Percentiles rank a stretch among this genome's conserved stretches.
These are phyloP conservation scores for Ambrosiella cleistominuta DNA, from an alignment of 2,329 filamentous ascomycete genomes.

Conservation along the genomic window DNA sequence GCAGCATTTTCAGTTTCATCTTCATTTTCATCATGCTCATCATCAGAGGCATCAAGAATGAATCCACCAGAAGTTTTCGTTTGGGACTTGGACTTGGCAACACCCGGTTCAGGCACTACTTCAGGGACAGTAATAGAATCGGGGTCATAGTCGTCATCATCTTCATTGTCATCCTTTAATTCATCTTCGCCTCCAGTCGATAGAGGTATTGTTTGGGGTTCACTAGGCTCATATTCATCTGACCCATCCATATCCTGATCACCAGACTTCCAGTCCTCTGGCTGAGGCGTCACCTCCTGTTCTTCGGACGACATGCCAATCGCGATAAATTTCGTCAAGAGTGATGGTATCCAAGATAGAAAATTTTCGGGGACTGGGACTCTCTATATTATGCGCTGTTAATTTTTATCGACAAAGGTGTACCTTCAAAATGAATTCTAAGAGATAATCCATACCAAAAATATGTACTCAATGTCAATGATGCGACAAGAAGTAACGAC, in stretches of 20 bases:
- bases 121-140: slow-evolving; percentile 32
- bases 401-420: too few species aligned
- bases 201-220: slow-evolving; percentile 11
- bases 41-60: slow-evolving; percentile 37
- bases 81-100: slow-evolving; percentile 21
- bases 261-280: slow-evolving; percentile 6
- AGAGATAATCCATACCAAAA: too few species aligned
- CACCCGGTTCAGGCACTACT: slow-evolving; percentile 20
- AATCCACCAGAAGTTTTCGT: slow-evolving; percentile 44
- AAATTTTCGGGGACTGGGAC: not conserved
- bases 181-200: slow-evolving; percentile 9
- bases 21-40: slow-evolving; percentile 1
- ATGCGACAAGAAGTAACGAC: too few species aligned
- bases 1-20: not conserved
- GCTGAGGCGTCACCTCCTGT: slow-evolving; percentile 2
- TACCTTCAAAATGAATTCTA: too few species aligned
- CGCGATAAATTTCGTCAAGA: not conserved
- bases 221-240: slow-evolving; percentile 13
- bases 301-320: slow-evolving; percentile 7
- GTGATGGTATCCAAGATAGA: not conserved
- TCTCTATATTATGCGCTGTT: too few species aligned
- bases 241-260: slow-evolving; percentile 12
- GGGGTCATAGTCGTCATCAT: slow-evolving; percentile 40
- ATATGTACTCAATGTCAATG: too few species aligned
- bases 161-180: slow-evolving; percentile 21